These are phyloP conservation scores for Phytophthora boehmeriae DNA, from an alignment of 352 stramenopile species.

Conservation along the genomic window DNA sequence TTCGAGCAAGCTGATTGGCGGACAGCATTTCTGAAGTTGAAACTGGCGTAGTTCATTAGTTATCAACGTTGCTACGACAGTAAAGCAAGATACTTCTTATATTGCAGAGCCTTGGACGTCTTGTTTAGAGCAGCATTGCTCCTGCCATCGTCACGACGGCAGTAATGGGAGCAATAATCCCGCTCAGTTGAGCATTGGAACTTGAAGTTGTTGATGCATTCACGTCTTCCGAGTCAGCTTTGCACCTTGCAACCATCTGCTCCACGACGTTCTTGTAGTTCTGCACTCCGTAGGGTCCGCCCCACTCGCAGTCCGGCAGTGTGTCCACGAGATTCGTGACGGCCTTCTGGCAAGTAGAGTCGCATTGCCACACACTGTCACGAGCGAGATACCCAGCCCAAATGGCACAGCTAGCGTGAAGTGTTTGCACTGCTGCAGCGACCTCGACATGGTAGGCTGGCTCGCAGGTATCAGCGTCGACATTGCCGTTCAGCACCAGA, in stretches of 20 bases:
- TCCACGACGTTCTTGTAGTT: conserved; percentile 19
- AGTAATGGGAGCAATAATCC: not conserved
- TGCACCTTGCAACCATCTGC: conserved; percentile 4
- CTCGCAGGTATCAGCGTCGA: not conserved
- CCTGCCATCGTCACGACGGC: conserved; percentile 2
- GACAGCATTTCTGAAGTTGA: not conserved
- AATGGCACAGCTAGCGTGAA: conserved; percentile 9
- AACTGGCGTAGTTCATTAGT: too few species aligned
- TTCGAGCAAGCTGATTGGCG: not conserved
- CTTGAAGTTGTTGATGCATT: conserved; percentile 5
- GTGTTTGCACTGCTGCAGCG: conserved; percentile 1
- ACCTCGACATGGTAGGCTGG: conserved; percentile 5
- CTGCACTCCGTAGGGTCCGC: conserved; percentile 17
- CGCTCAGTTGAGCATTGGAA: not conserved
- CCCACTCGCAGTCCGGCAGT: conserved; percentile 14
- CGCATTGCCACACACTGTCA: conserved; percentile 15
- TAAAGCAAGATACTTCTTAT: too few species aligned
- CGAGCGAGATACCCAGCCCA: conserved; percentile 14
- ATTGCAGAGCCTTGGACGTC: too few species aligned
- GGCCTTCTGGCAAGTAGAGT: conserved; percentile 14
- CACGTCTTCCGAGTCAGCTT: not conserved
- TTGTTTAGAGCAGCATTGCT: conserved; percentile 3
- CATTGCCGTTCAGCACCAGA: not conserved
- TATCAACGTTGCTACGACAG: too few species aligned
- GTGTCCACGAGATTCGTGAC: conserved; percentile 13